Percentiles rank a stretch among this genome's conserved stretches.
Conservation (phyloP, 441 rosid genomes). For the Euphorbia neoarborescens region DNA sequence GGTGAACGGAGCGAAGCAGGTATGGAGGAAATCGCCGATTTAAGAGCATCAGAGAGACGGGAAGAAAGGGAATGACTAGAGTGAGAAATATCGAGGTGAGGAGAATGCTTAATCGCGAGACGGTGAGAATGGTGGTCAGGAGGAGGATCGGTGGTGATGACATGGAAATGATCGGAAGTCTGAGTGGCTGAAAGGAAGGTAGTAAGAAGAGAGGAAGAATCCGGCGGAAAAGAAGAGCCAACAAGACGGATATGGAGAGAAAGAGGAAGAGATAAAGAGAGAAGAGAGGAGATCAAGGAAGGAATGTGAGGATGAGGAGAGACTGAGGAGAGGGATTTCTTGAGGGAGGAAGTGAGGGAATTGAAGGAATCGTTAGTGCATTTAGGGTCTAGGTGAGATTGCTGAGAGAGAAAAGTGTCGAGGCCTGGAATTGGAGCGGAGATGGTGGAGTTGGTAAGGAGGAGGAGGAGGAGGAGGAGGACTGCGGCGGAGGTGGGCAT, state of each 20-base stretch:
- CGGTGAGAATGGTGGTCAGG: conserved; percentile 38
- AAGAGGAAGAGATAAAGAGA: conserved; percentile 52
- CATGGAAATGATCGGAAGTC: conserved; percentile 48
- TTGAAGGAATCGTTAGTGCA: conserved; percentile 46
- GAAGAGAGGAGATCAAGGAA: conserved; percentile 41
- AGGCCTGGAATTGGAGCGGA: conserved; percentile 45
- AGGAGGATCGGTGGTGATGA: conserved; percentile 38
- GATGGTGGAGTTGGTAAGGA: conserved; percentile 9
- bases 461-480: conserved; percentile 26
- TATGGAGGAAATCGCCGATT: conserved; percentile 31
- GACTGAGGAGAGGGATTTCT: conserved; percentile 40
- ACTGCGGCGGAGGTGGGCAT: conserved; percentile 22
- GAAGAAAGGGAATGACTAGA: conserved; percentile 47
- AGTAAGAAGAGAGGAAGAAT: conserved; percentile 36
- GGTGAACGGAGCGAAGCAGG: conserved; percentile 53
- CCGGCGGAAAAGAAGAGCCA: conserved; percentile 54
- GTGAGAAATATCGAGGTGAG: conserved; percentile 56
- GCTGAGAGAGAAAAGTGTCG: conserved; percentile 63
- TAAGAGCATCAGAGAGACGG: conserved; percentile 43
- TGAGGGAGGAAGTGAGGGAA: conserved; percentile 47
- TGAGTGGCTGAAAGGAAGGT: conserved; percentile 47
- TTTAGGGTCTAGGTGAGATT: conserved; percentile 30
- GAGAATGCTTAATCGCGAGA: conserved; percentile 62
- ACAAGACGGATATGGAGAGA: conserved; percentile 69
- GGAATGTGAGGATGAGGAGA: conserved; percentile 21